Percentiles rank a stretch among this genome's conserved stretches.
Conservation (phyloP, 2,329 filamentous ascomycete species). For the Colletotrichum echinochloae region DNA sequence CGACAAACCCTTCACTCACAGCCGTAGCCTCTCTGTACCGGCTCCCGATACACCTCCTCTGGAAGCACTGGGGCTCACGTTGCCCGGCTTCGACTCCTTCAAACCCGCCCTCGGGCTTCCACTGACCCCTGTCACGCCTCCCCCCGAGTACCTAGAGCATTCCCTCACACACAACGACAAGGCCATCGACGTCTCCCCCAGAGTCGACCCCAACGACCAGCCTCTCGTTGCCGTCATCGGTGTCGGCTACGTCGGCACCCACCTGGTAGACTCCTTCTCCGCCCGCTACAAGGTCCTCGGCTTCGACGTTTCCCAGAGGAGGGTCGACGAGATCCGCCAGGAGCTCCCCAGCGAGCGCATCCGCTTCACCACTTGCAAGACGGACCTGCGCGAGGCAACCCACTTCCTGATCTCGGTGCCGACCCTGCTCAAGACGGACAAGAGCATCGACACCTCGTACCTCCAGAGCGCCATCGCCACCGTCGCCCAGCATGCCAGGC, state of each 20-base stretch:
- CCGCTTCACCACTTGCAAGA: slow-evolving; percentile 51
- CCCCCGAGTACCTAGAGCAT: slow-evolving; percentile 11
- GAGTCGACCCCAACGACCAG: neutral
- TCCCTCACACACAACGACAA: slow-evolving; percentile 15
- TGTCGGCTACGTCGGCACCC: slow-evolving; percentile 65
- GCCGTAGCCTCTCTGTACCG: slow-evolving; percentile 17
- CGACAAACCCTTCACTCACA: slow-evolving; percentile 2
- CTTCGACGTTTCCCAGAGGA: slow-evolving; percentile 59
- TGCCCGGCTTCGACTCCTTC: neutral
- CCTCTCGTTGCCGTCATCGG: slow-evolving; percentile 61
- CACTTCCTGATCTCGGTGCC: slow-evolving; percentile 58
- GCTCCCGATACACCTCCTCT: neutral
- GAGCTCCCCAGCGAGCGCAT: slow-evolving; percentile 45
- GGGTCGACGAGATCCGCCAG: slow-evolving; percentile 50
- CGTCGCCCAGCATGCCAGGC: slow-evolving; percentile 48
- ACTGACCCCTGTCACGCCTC: neutral
- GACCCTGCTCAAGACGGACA: slow-evolving; percentile 53
- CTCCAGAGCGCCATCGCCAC: slow-evolving; percentile 50
- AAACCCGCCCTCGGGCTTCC: slow-evolving; percentile 5
- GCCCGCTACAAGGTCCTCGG: slow-evolving; percentile 55
- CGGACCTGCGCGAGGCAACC: slow-evolving; percentile 49
- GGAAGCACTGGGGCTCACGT: neutral
- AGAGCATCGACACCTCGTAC: slow-evolving; percentile 52
- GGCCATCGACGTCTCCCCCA: neutral
- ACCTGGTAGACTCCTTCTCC: slow-evolving; percentile 59